Conservation (phyloP, 1,284 basidiomycete genomes). For the Marasmius sp. region DNA sequence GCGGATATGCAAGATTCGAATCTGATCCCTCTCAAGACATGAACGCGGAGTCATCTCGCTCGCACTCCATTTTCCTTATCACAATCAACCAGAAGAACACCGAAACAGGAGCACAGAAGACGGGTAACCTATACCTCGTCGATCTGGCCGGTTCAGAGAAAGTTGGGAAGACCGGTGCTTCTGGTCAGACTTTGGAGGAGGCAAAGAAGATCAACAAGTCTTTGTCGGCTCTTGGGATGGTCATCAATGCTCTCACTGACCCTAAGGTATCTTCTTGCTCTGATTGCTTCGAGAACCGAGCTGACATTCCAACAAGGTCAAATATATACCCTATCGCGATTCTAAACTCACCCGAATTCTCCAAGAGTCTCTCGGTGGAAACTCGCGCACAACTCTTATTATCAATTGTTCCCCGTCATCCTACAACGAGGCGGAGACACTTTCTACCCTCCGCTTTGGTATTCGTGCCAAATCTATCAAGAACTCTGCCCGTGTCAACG, state of each 20-base stretch:
- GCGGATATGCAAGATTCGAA: not conserved
- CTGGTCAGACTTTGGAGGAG: constrained; percentile 97
- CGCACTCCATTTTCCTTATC: constrained; percentile 98
- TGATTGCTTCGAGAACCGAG: constrained; percentile 4
- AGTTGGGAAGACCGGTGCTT: constrained; percentile 98
- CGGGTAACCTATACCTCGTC: constrained; percentile 95
- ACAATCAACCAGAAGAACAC: constrained; percentile 97
- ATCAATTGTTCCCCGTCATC: constrained; percentile 98
- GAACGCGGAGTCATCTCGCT: constrained; percentile 99
- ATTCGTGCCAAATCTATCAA: constrained; percentile 99
- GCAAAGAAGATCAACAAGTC: constrained; percentile 99
- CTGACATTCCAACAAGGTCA: constrained; percentile 58
- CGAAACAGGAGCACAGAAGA: constrained; percentile 94
- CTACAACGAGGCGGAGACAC: constrained; percentile 96
- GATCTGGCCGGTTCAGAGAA: constrained; percentile 99
- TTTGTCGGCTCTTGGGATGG: constrained; percentile 97
- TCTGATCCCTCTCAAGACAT: constrained; percentile 65
- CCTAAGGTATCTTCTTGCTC: constrained; percentile 63
- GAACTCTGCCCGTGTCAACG: constrained; percentile 98
- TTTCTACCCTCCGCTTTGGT: constrained; percentile 98
- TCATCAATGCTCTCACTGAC: constrained; percentile 98
- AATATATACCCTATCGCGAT: constrained; percentile 98
- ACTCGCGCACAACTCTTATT: constrained; percentile 97
- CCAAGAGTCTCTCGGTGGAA: constrained; percentile 99
- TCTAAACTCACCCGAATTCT: constrained; percentile 99